These are phyloP conservation scores for Talaromyces sp. DNA, from an alignment of 2,329 filamentous ascomycete genomes.

Conservation along the genomic window DNA sequence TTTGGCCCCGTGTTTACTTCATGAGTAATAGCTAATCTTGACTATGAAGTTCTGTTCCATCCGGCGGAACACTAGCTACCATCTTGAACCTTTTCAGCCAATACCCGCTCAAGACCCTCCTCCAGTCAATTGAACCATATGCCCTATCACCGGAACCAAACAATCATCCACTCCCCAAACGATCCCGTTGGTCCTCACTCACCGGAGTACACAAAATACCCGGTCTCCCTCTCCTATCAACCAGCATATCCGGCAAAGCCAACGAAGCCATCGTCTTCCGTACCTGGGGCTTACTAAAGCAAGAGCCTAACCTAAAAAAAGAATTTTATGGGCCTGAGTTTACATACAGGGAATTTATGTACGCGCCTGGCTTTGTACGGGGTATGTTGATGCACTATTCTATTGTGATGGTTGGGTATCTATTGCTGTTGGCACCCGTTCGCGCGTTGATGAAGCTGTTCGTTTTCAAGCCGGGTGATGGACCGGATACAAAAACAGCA, in stretches of 20 bases:
- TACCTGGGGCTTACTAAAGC: neutral
- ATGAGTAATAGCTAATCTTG: neutral
- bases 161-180: neutral
- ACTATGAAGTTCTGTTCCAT: neutral
- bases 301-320: neutral
- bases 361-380: neutral
- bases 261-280: conserved; percentile 3
- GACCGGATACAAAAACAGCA: neutral
- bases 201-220: neutral
- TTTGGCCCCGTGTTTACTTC: neutral
- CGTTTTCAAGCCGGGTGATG: neutral
- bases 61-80: conserved; percentile 3
- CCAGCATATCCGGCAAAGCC: neutral
- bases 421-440: neutral
- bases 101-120: neutral
- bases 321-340: neutral
- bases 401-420: neutral
- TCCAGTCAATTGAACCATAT: neutral
- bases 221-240: conserved; percentile 1
- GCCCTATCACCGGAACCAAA: neutral
- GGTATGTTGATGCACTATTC: conserved; percentile 7
- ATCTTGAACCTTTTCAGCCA: neutral
- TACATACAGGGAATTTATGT: neutral
- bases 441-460: neutral
- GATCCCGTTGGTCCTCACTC: neutral